Evolutionary conservation across 192 early-diverging fungal species (phyloP).

Genomic region (Helicostylum pulchrum): DNA sequence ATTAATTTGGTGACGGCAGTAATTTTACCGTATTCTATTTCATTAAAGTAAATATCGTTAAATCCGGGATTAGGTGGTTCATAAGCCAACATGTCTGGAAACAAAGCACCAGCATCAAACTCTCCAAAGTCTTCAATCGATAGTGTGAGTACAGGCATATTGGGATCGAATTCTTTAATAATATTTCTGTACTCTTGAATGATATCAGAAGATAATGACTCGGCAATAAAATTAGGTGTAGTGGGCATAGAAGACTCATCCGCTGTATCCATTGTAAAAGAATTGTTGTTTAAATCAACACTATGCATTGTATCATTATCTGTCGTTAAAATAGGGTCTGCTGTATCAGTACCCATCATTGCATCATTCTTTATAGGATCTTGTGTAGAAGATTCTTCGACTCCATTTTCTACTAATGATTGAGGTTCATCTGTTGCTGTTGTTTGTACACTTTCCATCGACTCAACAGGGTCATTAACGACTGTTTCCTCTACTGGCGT

Average conservation of each 20-base stretch:
- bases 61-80: constrained; percentile 52
- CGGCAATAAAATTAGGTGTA: background rate
- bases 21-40: constrained; percentile 52
- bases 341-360: constrained; percentile 7
- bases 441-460: too few species aligned
- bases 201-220: background rate
- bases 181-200: constrained; percentile 8
- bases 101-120: constrained; percentile 42
- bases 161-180: constrained; percentile 26
- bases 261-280: constrained; percentile 1
- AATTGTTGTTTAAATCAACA: background rate
- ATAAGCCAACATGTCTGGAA: constrained; percentile 49
- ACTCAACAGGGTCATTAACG: too few species aligned
- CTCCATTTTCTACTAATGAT: background rate
- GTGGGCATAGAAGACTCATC: constrained; percentile 13
- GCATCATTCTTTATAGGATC: constrained; percentile 6
- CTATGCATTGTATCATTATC: background rate
- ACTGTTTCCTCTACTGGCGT: background rate
- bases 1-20: constrained; percentile 45
- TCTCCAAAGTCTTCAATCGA: constrained; percentile 36
- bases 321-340: background rate
- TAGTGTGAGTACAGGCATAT: constrained; percentile 26
- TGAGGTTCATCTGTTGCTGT: background rate
- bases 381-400: background rate
- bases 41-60: constrained; percentile 53